Evolutionary conservation across 371 early-diverging fungal species (phyloP).

Genomic region (Mortierella sp.): DNA sequence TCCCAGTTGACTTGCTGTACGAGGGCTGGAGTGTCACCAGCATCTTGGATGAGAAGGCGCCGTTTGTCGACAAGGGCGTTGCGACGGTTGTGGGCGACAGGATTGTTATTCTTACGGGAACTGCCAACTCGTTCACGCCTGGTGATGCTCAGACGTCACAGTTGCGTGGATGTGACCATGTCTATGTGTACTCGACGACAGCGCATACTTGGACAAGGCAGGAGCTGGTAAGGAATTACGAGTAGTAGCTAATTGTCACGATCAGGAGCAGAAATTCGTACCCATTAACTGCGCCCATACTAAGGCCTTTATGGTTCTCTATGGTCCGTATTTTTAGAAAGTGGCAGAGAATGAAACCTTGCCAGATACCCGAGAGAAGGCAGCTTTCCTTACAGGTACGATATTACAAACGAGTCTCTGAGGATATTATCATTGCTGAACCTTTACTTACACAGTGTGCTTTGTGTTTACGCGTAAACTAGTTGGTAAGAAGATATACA

Average conservation of each 20-base stretch:
- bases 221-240: constrained; percentile 22
- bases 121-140: constrained; percentile 51
- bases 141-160: constrained; percentile 30
- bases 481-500: constrained; percentile 50
- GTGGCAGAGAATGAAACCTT: constrained; percentile 21
- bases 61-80: constrained; percentile 48
- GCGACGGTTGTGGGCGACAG: constrained; percentile 33
- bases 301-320: background rate
- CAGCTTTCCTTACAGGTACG: constrained; percentile 48
- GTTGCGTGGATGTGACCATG: constrained; percentile 49
- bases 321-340: constrained; percentile 9
- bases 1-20: constrained; percentile 30
- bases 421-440: background rate
- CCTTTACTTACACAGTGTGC: background rate
- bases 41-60: constrained; percentile 39
- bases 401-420: background rate
- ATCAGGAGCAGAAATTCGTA: background rate
- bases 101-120: constrained; percentile 48
- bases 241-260: background rate
- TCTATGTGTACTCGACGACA: constrained; percentile 34
- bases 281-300: background rate
- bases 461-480: constrained; percentile 1
- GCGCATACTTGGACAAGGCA: constrained; percentile 36
- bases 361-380: constrained; percentile 51
- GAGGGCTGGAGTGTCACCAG: constrained; percentile 40